Evolutionary conservation across 169 alveolate species (phyloP), one percentile per base, ranked within the genome.

Genomic region (Cryptosporidium viatorum): DNA sequence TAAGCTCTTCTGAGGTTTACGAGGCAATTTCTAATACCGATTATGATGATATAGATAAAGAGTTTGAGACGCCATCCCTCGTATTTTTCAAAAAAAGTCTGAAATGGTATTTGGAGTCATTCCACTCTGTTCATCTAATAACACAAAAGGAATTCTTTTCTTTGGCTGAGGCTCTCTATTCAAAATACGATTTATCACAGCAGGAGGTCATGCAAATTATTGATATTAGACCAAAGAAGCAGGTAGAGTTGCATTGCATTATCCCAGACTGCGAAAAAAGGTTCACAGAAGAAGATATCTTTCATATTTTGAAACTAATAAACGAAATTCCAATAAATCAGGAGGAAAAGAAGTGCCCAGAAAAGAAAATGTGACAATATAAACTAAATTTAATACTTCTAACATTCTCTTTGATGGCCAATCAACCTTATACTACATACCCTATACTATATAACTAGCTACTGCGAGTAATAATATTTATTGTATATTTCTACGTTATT

Each of bases 161-260:
- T 26, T 14, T 80, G n/a, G 48, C 52, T 29, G 67, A 80, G 37
- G 9, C 62, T n/a, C 75, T 80, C 3, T 50, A 41, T 31, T 37
- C 75, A 26, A 80, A 62, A 45, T 62, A 62, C 33, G 62, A 33
- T 26, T 51, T 80, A 37, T 26, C 89, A n/a, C 33, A 35, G 31
- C 89, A 62, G 41, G 89, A 80, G 23, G 68, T 80, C 33, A 80
- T 80, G 62, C 89, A 80, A 43, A 65, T 80, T 14, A 18, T 80
- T 14, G 89, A 80, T 33, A 10, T 80, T 21, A 59, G 33, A 6
- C 89, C 89, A 37, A 80, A 59, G 39, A 59, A 80, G 23, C 75
- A 21, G 50, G 89, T 80, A 23, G 89, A 80, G 23, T 37, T 80
- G 18, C 89, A 80, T 33, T 80, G 89, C 37, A 62, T 43, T 18